Base-by-base conservation (phyloP, 208 protist genomes). In the Leishmania aethiopica region DNA sequence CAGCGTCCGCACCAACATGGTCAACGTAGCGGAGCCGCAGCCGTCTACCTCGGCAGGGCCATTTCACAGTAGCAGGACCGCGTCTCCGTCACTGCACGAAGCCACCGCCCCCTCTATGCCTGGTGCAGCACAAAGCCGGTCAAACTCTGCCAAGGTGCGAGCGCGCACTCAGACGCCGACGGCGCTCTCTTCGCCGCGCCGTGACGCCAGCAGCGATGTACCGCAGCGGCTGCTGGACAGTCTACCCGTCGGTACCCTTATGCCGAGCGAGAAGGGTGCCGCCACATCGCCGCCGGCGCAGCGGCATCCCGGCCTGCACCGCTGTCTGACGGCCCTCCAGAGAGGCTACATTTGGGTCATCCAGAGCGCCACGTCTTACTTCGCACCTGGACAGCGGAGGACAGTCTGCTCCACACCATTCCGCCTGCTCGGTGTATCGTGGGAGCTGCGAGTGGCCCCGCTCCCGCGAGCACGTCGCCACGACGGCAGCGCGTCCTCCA, bases 281-380 rank as follows among this genome's bases (percentile, higher is more conserved):
- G n/a, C 59, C 19, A 42, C 42, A 49, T 71, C 37, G 53, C 60
- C 45, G 55, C 19, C 45, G 59, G 22, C 47, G 40, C 73, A 40
- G 80, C 67, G 47, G 37, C 78, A 69, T 32, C 57, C 59, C 22
- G 59, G 86, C 57, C 80, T 90, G 80, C 85, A 89, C 59, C 87
- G 89, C 32, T 91, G 86, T 81, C 78, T 96, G 64, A 66, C 74
- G 15, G 93, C 95, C 79, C 62, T 96, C 17, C 90, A 91, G 75
- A 85, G 88, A 32, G 93, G 93, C 17, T 87, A 95, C 80, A 81
- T 96, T 28, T 96, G 93, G 91, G 82, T 84, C 49, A 88, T 96
- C 28, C 82, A 90, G 55, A 78, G 89, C 35, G 91, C 90, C 28
- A 85, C 85, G 42, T 55, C 64, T 5, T 90, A 90, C 84, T 96